phyloP scores from a whole-genome alignment of 169 alveolate genomes.

The Cryptosporidium bovis region DNA sequence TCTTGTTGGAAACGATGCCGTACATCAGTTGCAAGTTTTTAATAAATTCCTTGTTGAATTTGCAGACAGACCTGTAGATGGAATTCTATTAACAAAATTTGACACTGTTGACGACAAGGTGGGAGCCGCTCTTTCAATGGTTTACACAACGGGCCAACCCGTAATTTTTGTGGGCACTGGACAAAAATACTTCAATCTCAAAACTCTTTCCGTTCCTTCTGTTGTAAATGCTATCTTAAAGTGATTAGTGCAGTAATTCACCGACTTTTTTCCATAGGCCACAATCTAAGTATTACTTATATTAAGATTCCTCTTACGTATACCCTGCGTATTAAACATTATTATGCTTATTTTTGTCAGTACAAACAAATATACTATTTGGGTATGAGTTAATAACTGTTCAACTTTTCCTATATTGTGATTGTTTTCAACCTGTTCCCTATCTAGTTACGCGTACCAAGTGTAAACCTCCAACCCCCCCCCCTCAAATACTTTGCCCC shows the following conservation, averaged over 20 bases:
- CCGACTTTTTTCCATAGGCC: too few species aligned
- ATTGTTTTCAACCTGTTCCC: too few species aligned
- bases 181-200: slow-evolving; percentile 96
- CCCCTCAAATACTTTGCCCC: too few species aligned
- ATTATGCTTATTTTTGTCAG: too few species aligned
- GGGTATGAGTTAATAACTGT: too few species aligned
- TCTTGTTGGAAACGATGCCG: slow-evolving; percentile 99
- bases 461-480: too few species aligned
- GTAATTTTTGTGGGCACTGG: slow-evolving; percentile 99
- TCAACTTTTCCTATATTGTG: too few species aligned
- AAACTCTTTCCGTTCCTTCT: slow-evolving; percentile 91
- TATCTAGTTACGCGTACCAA: too few species aligned
- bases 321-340: too few species aligned
- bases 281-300: too few species aligned
- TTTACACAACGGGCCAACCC: slow-evolving; percentile 98
- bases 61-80: slow-evolving; percentile 97
- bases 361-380: too few species aligned
- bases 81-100: slow-evolving; percentile 97
- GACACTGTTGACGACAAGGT: slow-evolving; percentile 99
- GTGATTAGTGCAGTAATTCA: slow-evolving; percentile 42
- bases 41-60: slow-evolving; percentile 93
- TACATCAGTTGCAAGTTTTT: slow-evolving; percentile 97
- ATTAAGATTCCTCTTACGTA: too few species aligned
- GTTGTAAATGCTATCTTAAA: slow-evolving; percentile 89
- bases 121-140: slow-evolving; percentile 99